Base-by-base conservation (phyloP, 169 alveolate genomes). In the Plasmodium reichenowi region DNA sequence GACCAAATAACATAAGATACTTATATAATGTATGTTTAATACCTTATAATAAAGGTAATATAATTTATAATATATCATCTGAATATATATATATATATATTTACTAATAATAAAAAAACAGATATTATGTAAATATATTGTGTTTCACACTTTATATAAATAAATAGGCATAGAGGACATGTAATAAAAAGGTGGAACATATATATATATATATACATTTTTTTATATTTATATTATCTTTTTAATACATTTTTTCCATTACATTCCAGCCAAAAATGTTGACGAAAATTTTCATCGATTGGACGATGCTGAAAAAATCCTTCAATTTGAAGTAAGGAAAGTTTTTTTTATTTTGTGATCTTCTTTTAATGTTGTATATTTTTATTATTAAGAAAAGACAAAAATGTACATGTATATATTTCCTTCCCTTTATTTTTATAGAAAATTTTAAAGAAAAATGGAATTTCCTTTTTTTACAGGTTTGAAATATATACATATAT, bases 41-140 rank as follows among this genome's bases (percentile, higher is more conserved):
- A 29, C 95, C 96, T 1, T 93, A 93, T 63, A 94, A 94, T 64
- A 91, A 71, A 24, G 95, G 96, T 93, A 88, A 10, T 70, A 38
- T 0, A 7, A 26, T 12, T 24, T 1, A 17, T 2, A 17, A 56
- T 52, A 17, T 62, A 24, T 66, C 12, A 74, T 10, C 26, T 67
- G 29, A 74, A 93, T 17, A 66, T 92, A 13, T 78, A 45, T 12
- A 70, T 68, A 92, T 67, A 43, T 26, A 85, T 2, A 58, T 26
- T 26, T 26, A 26, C 3, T 26, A 26, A 26, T 26, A 26, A 88
- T 1, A n/a, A 2, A 13, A 2, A 26, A 26, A 2, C 0, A 26
- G 38, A 26, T 26, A 26, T 26, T 26, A 26, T 26, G 2, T 26
- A 26, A 26, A 26, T 26, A 26, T 26, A 26, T 26, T 1, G 0